phyloP scores from a whole-genome alignment of 257 asterid genomes.

The Solanum clarkiae region DNA sequence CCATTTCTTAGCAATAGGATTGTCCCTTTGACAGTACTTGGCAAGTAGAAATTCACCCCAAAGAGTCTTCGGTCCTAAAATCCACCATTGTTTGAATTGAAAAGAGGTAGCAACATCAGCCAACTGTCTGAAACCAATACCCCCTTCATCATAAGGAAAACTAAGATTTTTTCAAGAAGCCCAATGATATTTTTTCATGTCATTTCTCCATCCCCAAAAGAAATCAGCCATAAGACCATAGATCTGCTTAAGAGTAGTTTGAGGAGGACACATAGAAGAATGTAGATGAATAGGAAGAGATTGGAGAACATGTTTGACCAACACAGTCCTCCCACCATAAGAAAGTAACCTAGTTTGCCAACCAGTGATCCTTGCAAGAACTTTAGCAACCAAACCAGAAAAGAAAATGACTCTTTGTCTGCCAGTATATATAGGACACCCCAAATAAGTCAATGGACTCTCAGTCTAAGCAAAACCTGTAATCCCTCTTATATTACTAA shows the following conservation, averaged over 20 bases:
- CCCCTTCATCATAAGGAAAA: neutral
- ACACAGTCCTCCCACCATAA: fast-evolving
- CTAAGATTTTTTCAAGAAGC: neutral
- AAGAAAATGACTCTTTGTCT: no score
- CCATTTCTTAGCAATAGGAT: neutral
- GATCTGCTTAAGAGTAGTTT: neutral
- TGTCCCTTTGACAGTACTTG: no score
- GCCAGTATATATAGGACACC: no score
- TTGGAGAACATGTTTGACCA: no score
- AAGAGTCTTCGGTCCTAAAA: fast-evolving
- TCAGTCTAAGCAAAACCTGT: fast-evolving
- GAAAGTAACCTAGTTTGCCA: no score
- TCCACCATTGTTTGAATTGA: neutral
- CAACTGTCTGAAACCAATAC: fast-evolving
- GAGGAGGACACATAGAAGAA: no score
- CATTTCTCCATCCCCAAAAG: neutral
- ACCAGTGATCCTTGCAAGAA: fast-evolving
- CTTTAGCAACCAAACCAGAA: no score
- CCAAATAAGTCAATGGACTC: no score
- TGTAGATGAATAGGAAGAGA: fast-evolving
- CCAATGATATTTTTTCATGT: neutral
- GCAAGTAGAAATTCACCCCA: neutral
- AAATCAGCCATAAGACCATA: neutral
- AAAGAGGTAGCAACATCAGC: neutral
- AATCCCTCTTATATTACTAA: fast-evolving